Percentiles rank a stretch among this genome's conserved stretches.
These are phyloP conservation scores for Physcomitrellopsis africana DNA, from an alignment of 225 moss, liverwort and hornwort genomes.

Conservation along the genomic window DNA sequence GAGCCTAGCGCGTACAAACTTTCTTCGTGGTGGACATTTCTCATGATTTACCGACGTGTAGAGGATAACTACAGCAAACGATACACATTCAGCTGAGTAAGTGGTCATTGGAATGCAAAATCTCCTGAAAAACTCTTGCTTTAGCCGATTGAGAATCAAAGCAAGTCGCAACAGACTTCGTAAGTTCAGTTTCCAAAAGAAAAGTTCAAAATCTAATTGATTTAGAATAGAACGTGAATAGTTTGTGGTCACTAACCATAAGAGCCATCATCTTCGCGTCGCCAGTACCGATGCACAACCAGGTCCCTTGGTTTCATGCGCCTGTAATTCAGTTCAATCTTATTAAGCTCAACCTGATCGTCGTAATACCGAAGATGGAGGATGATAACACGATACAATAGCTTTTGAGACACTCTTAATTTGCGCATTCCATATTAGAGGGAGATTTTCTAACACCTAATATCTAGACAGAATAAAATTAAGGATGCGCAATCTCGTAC, in stretches of 20 bases:
- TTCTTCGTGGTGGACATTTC: constrained; percentile 76
- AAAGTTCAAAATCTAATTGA: background rate
- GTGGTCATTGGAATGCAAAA: background rate
- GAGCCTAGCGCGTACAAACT: constrained; percentile 84
- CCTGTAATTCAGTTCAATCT: constrained; percentile 44
- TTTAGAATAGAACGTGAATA: background rate
- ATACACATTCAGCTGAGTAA: background rate
- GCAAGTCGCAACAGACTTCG: background rate
- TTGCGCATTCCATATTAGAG: background rate
- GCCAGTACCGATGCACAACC: constrained; percentile 97
- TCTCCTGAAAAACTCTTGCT: background rate
- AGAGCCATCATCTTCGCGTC: constrained; percentile 98
- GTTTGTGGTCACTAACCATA: constrained; percentile 60
- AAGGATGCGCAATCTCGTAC: constrained; percentile 34
- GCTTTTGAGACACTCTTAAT: background rate
- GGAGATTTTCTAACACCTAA: background rate
- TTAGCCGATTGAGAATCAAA: constrained; percentile 4
- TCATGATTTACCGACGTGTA: constrained; percentile 93
- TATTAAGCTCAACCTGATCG: background rate
- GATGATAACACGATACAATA: background rate
- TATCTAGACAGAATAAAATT: background rate
- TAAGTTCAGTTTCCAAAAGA: background rate
- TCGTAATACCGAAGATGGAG: too few species aligned
- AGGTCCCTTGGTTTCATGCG: constrained; percentile 90
- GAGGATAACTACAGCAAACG: constrained; percentile 65